Evolutionary conservation across 495 filamentous ascomycete species (phyloP).

Genomic region (Aspergillus saccharolyticus): DNA sequence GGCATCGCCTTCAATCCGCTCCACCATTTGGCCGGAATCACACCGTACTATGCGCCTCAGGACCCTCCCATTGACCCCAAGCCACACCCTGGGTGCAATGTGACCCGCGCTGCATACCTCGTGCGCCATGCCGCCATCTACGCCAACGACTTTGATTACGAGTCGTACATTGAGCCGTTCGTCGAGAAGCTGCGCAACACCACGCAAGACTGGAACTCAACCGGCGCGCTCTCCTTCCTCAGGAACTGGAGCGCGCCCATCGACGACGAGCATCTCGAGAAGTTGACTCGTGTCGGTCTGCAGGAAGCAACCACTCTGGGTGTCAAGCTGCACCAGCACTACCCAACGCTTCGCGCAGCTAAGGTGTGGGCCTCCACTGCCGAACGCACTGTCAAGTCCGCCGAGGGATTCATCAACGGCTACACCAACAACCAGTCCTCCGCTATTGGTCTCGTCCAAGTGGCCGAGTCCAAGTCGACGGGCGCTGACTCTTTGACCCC

Average conservation of each 20-base stretch:
- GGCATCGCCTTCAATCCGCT: slow-evolving; percentile 24
- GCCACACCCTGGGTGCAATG: slow-evolving; percentile 19
- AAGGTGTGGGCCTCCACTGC: slow-evolving; percentile 20
- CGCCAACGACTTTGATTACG: slow-evolving; percentile 26
- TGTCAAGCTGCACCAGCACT: slow-evolving; percentile 8
- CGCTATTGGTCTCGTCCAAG: slow-evolving; percentile 12
- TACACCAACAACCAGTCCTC: slow-evolving; percentile 16
- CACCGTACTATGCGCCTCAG: slow-evolving; percentile 15
- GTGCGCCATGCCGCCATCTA: slow-evolving; percentile 27
- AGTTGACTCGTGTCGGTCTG: slow-evolving; percentile 17
- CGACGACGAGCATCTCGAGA: slow-evolving; percentile 18
- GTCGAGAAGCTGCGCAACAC: slow-evolving; percentile 19
- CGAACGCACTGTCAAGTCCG: slow-evolving; percentile 17
- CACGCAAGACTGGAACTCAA: slow-evolving; percentile 12
- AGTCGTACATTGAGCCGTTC: slow-evolving; percentile 20
- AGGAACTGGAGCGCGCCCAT: slow-evolving; percentile 20
- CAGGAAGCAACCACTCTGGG: slow-evolving; percentile 18
- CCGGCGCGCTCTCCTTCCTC: slow-evolving; percentile 12
- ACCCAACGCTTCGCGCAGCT: slow-evolving; percentile 7
- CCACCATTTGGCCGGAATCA: slow-evolving; percentile 15
- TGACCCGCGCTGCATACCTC: slow-evolving; percentile 20
- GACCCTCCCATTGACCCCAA: slow-evolving; percentile 15
- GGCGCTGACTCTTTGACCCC: slow-evolving; percentile 23
- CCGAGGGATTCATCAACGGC: slow-evolving; percentile 17
- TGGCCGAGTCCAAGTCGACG: slow-evolving; percentile 14